Base-by-base conservation (phyloP, 495 filamentous ascomycete genomes). In the Tetracladium setigerum region DNA sequence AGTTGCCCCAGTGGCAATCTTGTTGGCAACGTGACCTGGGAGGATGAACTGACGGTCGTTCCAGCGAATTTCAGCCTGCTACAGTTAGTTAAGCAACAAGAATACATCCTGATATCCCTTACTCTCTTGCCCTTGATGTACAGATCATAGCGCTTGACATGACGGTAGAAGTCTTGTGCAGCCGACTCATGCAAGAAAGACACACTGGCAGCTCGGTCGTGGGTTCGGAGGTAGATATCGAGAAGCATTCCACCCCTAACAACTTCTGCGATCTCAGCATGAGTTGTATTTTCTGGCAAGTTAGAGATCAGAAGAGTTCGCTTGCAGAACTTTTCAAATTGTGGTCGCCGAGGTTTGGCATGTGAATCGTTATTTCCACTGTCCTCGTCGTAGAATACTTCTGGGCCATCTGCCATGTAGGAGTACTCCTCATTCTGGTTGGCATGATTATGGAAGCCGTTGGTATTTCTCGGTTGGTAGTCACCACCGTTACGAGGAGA, bases 31-130 rank as follows among this genome's bases (percentile, higher is more conserved):
- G 57, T 87, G 80, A 1, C 68, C 69, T 1, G 79, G 76, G 10
- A 91, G 65, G 30, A 76, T 70, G 56, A 84, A 90, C 62, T 89
- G 87, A 2, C 82, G 77, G 41, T 87, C 80, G 36, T 73, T 78
- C 86, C 86, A 90, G 24, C 69, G 67, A 42, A 84, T 68, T 19
- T 86, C 79, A 46, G 87, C 62, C 86, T 89, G 44, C 30, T 7
- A 3, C 22, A 4, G n/a, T 5, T 16, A 14, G 10, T 45, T 60
- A 60, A 62, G 44, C 41, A 44, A 16, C 17, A 36, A 33, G 11
- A 9, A 22, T 12, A 44, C 38, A 38, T 5, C 42, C 13, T 27
- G 24, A 68, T 74, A 61, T 16, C 16, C 36, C 52, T 0, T 64
- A 94, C 87, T 49, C 79, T 70, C 53, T 83, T 83, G 37, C 77